These are phyloP conservation scores for Sporisorium exsertum DNA, from an alignment of 1,284 basidiomycete species.

Conservation along the genomic window DNA sequence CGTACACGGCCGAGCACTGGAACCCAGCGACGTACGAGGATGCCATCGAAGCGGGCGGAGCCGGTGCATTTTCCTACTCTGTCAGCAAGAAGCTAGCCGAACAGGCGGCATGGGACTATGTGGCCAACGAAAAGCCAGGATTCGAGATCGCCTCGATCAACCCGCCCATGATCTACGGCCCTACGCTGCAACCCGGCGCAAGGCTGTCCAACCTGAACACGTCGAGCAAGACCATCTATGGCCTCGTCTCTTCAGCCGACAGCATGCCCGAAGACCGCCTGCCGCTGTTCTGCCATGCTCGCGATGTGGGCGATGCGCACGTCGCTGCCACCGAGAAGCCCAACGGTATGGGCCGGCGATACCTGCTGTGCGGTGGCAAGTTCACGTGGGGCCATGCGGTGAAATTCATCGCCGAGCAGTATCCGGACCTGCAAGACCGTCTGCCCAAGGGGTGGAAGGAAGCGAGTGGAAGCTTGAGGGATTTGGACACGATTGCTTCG, in stretches of 20 bases:
- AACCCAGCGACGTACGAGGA: conserved; percentile 57
- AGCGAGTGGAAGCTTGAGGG: conserved; percentile 17
- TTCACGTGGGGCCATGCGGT: conserved; percentile 60
- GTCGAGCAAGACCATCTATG: conserved; percentile 57
- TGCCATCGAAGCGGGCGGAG: conserved; percentile 50
- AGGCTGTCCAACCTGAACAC: conserved; percentile 59
- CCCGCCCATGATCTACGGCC: conserved; percentile 65
- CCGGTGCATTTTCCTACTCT: conserved; percentile 59
- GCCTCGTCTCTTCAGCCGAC: conserved; percentile 51
- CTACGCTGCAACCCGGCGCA: conserved; percentile 53
- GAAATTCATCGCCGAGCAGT: conserved; percentile 43
- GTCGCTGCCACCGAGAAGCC: conserved; percentile 53
- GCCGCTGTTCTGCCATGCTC: conserved; percentile 67
- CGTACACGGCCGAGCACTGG: conserved; percentile 59
- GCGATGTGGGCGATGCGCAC: conserved; percentile 64
- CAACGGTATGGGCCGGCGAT: conserved; percentile 50
- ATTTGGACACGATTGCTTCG: conserved; percentile 28
- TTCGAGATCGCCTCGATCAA: conserved; percentile 56
- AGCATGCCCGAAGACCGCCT: conserved; percentile 65
- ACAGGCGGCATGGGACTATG: conserved; percentile 62
- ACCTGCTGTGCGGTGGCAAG: conserved; percentile 55
- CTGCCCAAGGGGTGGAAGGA: conserved; percentile 63
- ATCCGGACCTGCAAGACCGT: conserved; percentile 46
- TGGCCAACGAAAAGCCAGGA: conserved; percentile 48
- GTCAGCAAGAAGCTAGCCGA: conserved; percentile 64